Evolutionary conservation across 2,329 filamentous ascomycete genomes (phyloP), one percentile per base, ranked within the genome.

Genomic region (Diaporthe sp.): DNA sequence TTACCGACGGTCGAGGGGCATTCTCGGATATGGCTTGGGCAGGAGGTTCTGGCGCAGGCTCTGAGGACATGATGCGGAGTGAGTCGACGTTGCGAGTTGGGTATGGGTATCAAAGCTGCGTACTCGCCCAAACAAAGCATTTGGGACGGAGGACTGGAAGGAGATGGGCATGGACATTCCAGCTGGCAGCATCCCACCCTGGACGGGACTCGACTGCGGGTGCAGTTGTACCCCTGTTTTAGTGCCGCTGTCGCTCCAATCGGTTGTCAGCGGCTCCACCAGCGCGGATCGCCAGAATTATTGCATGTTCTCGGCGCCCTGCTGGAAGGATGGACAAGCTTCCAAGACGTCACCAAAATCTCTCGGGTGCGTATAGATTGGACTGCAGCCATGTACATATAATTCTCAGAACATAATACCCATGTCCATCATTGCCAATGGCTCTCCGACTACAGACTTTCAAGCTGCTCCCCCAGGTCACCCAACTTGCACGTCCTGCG

Each of bases 1-100:
- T 78, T 15, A 77, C 77, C 60, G 78, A 78, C 39, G 80, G 76
- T 73, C 79, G 80, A 76, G 79, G 76, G 72, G 80, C 80, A 65
- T 81, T 78, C 78, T 83, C 79, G 78, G 82, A 82, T 78, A 84
- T 74, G 70, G 78, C 77, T 55, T 76, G 78, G 7, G 65, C 73
- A 31, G 71, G 73, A 73, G 77, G 71, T 75, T 77, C 77, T 74
- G 58, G 58, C 60, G 74, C 61, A 51, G 72, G 75, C 60, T 75
- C 77, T 60, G 78, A 76, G 58, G 79, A 79, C 79, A 76, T 77
- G 28, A 34, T 70, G 57, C 73, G 58, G 62, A 17, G 57, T 51
- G 55, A 39, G 57, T n/a, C 10, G 31, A 31, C 9, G 46, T 70
- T 57, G 51, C 10, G 51, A 17, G 49, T 55, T 60, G 53, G 68